Evolutionary conservation across 768 basidiomycete species (phyloP).

Genomic region (Calocybe gangraenosa): DNA sequence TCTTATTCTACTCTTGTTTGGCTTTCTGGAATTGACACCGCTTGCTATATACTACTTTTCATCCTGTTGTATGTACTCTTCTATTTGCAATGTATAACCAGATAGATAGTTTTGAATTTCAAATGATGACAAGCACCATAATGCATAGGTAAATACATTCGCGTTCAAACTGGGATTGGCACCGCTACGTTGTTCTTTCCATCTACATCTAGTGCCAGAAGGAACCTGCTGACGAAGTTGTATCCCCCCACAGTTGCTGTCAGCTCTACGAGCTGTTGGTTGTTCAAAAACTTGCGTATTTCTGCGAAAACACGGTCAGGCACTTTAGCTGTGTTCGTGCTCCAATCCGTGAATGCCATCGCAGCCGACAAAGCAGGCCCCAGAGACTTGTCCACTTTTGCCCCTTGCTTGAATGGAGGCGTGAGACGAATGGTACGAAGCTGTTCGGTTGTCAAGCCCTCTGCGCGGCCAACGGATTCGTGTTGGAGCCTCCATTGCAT

Average conservation of each 20-base stretch:
- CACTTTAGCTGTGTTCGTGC: conserved; percentile 20
- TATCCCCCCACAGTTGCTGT: conserved; percentile 25
- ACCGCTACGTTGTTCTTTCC: conserved; percentile 24
- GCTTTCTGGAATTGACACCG: conserved; percentile 1
- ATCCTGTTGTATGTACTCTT: conserved; percentile 8
- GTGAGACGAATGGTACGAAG: conserved; percentile 22
- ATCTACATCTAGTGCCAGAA: conserved; percentile 24
- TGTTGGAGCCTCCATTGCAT: conserved; percentile 23
- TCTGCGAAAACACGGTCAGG: conserved; percentile 20
- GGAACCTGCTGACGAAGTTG: conserved; percentile 26
- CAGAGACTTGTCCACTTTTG: conserved; percentile 12
- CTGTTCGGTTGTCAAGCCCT: conserved; percentile 25
- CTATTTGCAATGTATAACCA: neutral
- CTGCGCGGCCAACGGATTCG: conserved; percentile 27
- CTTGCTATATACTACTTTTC: conserved; percentile 4
- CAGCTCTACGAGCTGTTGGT: conserved; percentile 25
- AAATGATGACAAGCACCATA: too few relatives aligned
- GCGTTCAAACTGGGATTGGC: conserved; percentile 18
- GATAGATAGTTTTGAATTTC: conserved; percentile 5
- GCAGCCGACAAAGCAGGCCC: conserved; percentile 23
- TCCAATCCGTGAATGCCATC: conserved; percentile 25
- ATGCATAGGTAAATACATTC: neutral
- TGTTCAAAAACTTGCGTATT: conserved; percentile 19
- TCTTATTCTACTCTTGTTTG: conserved; percentile 3
- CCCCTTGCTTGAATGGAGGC: conserved; percentile 12